These are phyloP conservation scores for Saccharomyces hybrid DNA, from an alignment of 1,139 yeast species.

Conservation along the genomic window DNA sequence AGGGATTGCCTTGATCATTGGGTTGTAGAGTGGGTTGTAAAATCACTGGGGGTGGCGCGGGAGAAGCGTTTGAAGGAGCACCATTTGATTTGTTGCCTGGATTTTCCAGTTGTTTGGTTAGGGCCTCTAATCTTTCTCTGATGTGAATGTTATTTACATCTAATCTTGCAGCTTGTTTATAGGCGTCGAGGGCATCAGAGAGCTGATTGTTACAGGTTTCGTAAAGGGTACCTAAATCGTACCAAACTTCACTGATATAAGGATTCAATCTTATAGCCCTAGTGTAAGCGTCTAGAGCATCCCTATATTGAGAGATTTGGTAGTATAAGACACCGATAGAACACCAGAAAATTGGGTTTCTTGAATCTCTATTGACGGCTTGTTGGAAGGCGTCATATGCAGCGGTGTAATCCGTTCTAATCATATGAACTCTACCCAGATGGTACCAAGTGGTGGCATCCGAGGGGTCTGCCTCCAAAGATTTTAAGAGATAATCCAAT, in stretches of 20 bases:
- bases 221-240: conserved; percentile 90
- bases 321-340: conserved; percentile 94
- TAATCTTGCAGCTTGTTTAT: conserved; percentile 88
- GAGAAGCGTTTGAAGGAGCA: conserved; percentile 2
- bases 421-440: conserved; percentile 93
- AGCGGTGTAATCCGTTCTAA: conserved; percentile 85
- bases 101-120: conserved; percentile 43
- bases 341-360: conserved; percentile 98
- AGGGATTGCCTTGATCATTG: conserved; percentile 26
- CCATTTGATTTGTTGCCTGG: conserved; percentile 4
- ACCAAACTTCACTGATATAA: conserved; percentile 95
- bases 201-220: conserved; percentile 96
- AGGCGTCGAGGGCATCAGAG: conserved; percentile 91
- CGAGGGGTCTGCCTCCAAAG: conserved; percentile 77
- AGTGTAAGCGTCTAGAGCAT: conserved; percentile 94
- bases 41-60: conserved; percentile 23
- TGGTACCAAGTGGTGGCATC: conserved; percentile 98
- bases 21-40: conserved; percentile 30
- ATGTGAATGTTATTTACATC: conserved; percentile 94
- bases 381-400: conserved; percentile 98
- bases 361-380: conserved; percentile 91
- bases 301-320: conserved; percentile 91
- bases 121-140: conserved; percentile 81
- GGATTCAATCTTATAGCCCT: conserved; percentile 94
- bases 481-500: conserved; percentile 69